Evolutionary conservation across 176 grass and related monocot species (phyloP), one percentile per base, ranked within the genome.

Genomic region (Oropetium thomaeum): DNA sequence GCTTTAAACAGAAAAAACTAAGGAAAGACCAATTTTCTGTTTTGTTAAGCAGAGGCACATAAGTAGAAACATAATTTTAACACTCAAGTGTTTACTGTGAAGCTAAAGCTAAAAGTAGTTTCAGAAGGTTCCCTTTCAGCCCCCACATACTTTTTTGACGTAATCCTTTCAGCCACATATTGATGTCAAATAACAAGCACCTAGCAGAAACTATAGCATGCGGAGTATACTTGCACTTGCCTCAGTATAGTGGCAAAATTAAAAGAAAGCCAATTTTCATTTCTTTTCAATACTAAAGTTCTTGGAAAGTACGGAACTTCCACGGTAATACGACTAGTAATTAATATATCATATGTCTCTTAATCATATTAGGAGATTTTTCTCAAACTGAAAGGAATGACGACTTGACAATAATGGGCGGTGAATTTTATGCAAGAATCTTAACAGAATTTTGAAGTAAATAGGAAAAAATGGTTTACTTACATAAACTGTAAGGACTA

Each of bases 401-500:
- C 25, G n/a, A 1, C 29, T 16, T 32, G 38, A 77, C 31, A 40
- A 12, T 57, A 10, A 51, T 22, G 51, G 7, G 14, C n/a, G 54
- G 25, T 40, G n/a, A 54, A 70, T 70, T 20, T n/a, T 44, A 58
- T 37, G 31, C 57, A 67, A 60, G 65, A 57, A 74, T 35, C 8
- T 67, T 37, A 73, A 43, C 41, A 42, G 45, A 70, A 55, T 32
- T 73, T 9, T 58, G 5, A 30, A 74, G 55, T 81, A 84, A 73
- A 78, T 59, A 68, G 41, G 60, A 1, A 69, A 53, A 72, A 69
- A 82, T 84, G 65, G 73, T 17, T 57, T 87, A 92, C 94, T 87
- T 37, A 97, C 96, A 90, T 90, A 81, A 79, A 84, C 63, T 31
- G 96, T 90, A 43, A 99, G 84, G 79, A 17, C 79, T 70, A 95